These are phyloP conservation scores for Dillenia suffruticosa DNA, from an alignment of 164 flowering plant genomes.

Conservation along the genomic window DNA sequence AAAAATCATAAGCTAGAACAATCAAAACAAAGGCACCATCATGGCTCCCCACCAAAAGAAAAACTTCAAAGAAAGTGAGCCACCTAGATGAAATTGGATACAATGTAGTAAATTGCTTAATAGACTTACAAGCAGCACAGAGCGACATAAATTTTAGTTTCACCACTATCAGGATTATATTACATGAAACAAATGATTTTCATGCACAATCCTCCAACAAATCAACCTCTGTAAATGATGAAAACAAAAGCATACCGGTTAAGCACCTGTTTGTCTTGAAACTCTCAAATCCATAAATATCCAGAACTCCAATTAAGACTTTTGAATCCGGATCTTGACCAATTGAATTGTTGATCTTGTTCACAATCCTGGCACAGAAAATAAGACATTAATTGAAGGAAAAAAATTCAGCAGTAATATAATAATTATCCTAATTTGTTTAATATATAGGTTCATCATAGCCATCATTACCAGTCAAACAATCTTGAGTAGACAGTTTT, in stretches of 20 bases:
- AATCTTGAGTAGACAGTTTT: constrained; percentile 70
- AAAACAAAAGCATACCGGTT: constrained; percentile 72
- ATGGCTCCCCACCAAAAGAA: no score
- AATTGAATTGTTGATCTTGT: constrained; percentile 80
- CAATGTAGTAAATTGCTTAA: no score
- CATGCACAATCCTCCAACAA: constrained; percentile 18
- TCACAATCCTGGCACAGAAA: constrained; percentile 69
- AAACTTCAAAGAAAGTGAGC: no score
- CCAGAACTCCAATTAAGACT: constrained; percentile 86
- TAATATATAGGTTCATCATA: constrained; percentile 3
- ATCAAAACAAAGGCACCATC: no score
- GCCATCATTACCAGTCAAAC: constrained; percentile 63
- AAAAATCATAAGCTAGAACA: no score
- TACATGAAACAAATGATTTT: constrained; percentile 7
- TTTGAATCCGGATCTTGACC: constrained; percentile 95
- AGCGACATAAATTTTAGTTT: no score
- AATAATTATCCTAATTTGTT: neutral
- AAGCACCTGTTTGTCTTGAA: constrained; percentile 99
- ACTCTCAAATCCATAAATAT: constrained; percentile 99
- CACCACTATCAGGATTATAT: neutral
- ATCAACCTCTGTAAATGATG: constrained; percentile 25
- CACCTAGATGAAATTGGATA: no score
- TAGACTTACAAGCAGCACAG: no score
- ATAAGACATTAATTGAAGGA: neutral
- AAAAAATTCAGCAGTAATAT: neutral